Conservation (phyloP, 176 grass and related monocot genomes). For the Eragrostis curvula region DNA sequence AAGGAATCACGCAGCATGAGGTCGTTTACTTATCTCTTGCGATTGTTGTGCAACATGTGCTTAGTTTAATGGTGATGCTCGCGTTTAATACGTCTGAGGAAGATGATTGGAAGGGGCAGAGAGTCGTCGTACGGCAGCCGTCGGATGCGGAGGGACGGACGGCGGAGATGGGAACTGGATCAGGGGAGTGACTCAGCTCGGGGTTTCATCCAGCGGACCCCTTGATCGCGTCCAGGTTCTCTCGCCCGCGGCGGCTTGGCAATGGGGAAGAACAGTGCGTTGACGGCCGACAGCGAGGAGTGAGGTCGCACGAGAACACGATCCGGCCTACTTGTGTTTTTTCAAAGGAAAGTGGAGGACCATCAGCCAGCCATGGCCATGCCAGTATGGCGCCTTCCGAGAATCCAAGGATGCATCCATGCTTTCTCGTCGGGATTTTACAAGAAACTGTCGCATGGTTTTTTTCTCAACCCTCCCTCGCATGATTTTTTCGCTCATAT, state of each 20-base stretch:
- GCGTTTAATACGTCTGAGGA: constrained; percentile 7
- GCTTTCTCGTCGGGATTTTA: neutral
- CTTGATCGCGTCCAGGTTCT: neutral
- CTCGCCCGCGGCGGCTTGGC: constrained; percentile 5
- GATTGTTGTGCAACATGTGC: constrained; percentile 39
- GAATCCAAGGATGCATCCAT: neutral
- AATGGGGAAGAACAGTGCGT: constrained; percentile 14
- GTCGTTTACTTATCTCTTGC: constrained; percentile 11
- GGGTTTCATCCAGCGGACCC: constrained; percentile 1
- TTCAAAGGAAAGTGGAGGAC: neutral
- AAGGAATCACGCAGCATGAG: constrained; percentile 29
- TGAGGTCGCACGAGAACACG: constrained; percentile 14
- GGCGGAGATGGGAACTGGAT: neutral
- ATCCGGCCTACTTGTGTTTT: neutral
- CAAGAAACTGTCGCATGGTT: neutral
- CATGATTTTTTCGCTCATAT: neutral
- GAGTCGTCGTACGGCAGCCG: neutral
- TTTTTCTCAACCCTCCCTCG: neutral
- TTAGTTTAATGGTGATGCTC: constrained; percentile 35
- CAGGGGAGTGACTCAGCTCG: constrained; percentile 30
- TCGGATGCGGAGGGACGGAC: constrained; percentile 1
- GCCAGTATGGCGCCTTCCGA: neutral
- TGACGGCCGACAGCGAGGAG: constrained; percentile 40
- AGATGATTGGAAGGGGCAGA: constrained; percentile 25
- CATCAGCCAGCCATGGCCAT: neutral